Conservation (phyloP, 257 asterid genomes). For the Rubia yunnanensis region DNA sequence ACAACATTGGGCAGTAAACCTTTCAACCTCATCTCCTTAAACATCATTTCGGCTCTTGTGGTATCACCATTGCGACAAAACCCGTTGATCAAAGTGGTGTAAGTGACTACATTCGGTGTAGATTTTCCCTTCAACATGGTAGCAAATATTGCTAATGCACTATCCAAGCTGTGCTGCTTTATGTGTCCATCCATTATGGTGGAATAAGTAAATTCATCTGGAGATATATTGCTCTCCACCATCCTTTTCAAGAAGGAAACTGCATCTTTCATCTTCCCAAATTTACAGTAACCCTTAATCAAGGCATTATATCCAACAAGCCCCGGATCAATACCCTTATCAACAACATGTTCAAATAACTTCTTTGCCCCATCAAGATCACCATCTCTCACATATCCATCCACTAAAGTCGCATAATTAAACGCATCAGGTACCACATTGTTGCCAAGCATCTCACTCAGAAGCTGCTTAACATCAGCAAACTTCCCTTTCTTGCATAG, state of each 20-base stretch:
- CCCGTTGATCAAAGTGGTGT: slow-evolving; percentile 69
- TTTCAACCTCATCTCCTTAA: slow-evolving; percentile 44
- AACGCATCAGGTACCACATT: slow-evolving; percentile 56
- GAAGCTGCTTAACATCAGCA: slow-evolving; percentile 50
- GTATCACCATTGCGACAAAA: slow-evolving; percentile 48
- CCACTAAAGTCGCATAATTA: slow-evolving; percentile 70
- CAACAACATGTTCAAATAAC: slow-evolving; percentile 42
- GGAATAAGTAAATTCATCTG: slow-evolving; percentile 72
- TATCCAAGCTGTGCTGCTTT: slow-evolving; percentile 54
- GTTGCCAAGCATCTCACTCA: slow-evolving; percentile 59
- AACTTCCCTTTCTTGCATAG: slow-evolving; percentile 57
- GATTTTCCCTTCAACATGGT: slow-evolving; percentile 37
- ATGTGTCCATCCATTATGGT: slow-evolving; percentile 73
- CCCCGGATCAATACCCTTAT: slow-evolving; percentile 51
- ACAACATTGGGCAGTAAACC: slow-evolving; percentile 73
- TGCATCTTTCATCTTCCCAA: slow-evolving; percentile 66
- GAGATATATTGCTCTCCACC: slow-evolving; percentile 38
- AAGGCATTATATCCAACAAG: slow-evolving; percentile 75
- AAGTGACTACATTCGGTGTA: slow-evolving; percentile 54
- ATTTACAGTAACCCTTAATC: slow-evolving; percentile 82
- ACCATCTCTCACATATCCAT: slow-evolving; percentile 66
- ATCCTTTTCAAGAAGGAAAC: slow-evolving; percentile 46
- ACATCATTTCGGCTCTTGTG: slow-evolving; percentile 44
- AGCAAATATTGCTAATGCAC: slow-evolving; percentile 53
- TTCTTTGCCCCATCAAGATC: slow-evolving; percentile 56